phyloP scores from a whole-genome alignment of 176 grass and related monocot genomes.

The Triticum urartu region DNA sequence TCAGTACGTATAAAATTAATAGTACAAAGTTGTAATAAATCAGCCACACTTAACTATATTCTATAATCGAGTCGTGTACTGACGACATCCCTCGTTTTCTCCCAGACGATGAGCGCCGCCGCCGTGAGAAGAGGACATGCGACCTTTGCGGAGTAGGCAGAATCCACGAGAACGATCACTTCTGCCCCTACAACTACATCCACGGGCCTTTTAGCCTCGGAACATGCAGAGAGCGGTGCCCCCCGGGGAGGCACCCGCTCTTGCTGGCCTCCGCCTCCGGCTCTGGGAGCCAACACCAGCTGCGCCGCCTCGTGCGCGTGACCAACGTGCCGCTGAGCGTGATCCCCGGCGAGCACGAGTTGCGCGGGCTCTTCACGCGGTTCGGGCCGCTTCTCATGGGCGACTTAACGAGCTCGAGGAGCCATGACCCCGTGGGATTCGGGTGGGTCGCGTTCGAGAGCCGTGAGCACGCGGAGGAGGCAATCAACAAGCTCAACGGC shows the following conservation, averaged over 20 bases:
- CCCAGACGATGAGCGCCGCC: background rate
- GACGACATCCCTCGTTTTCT: background rate
- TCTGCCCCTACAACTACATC: conserved; percentile 5
- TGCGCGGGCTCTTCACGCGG: background rate
- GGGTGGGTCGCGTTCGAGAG: background rate
- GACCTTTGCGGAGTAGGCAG: background rate
- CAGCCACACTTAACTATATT: too few relatives aligned
- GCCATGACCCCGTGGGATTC: background rate
- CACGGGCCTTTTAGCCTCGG: background rate
- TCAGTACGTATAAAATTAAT: too few relatives aligned
- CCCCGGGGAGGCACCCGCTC: background rate
- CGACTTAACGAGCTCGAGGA: background rate
- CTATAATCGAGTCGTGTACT: too few relatives aligned
- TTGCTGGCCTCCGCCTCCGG: background rate
- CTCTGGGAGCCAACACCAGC: background rate
- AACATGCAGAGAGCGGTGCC: background rate
- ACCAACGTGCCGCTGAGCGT: background rate
- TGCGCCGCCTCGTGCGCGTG: background rate
- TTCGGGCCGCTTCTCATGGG: background rate
- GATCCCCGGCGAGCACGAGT: background rate
- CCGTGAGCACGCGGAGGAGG: background rate
- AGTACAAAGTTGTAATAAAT: too few relatives aligned
- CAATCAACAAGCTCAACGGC: background rate
- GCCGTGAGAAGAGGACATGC: background rate
- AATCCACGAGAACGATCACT: background rate